Evolutionary conservation across 164 flowering plant genomes (phyloP).

Genomic region (Aristolochia californica): DNA sequence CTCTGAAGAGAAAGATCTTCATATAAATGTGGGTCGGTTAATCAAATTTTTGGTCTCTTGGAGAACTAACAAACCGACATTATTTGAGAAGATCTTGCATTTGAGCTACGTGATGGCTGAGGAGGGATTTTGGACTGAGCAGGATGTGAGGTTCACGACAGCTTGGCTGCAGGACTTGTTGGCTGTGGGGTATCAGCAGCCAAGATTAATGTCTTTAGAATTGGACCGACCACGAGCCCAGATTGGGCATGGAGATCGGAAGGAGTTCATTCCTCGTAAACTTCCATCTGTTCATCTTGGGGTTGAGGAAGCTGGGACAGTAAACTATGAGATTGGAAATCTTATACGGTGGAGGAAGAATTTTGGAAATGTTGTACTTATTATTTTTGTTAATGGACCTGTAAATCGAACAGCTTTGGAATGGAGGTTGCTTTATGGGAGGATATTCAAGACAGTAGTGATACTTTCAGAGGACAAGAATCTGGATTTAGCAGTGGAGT

Average conservation of each 20-base stretch:
- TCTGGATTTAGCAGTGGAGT: slow-evolving; percentile 73
- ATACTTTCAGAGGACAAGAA: slow-evolving; percentile 65
- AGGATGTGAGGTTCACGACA: slow-evolving; percentile 80
- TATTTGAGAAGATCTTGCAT: slow-evolving; percentile 80
- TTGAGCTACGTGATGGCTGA: slow-evolving; percentile 86
- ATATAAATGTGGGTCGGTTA: slow-evolving; percentile 83
- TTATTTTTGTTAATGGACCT: slow-evolving; percentile 72
- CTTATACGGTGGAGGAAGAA: slow-evolving; percentile 91
- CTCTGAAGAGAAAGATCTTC: slow-evolving; percentile 97
- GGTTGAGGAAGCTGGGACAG: slow-evolving; percentile 86
- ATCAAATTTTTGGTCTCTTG: slow-evolving; percentile 72
- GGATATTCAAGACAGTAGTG: slow-evolving; percentile 87
- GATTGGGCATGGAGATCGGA: slow-evolving; percentile 90
- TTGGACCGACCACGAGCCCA: slow-evolving; percentile 62
- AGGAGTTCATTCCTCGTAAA: slow-evolving; percentile 79
- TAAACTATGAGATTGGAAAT: slow-evolving; percentile 84
- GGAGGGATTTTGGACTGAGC: slow-evolving; percentile 92
- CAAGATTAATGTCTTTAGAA: slow-evolving; percentile 81
- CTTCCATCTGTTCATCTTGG: slow-evolving; percentile 97
- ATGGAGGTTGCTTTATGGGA: slow-evolving; percentile 95
- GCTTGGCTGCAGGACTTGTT: slow-evolving; percentile 98
- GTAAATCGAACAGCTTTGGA: slow-evolving; percentile 93
- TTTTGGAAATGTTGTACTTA: slow-evolving; percentile 85
- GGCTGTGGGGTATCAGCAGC: slow-evolving; percentile 93
- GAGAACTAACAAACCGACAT: slow-evolving; percentile 67